A percentile compares a stretch with the other conserved stretches of the same genome.
Conservation (phyloP, 257 asterid species). For the Gardenia jasminoides region DNA sequence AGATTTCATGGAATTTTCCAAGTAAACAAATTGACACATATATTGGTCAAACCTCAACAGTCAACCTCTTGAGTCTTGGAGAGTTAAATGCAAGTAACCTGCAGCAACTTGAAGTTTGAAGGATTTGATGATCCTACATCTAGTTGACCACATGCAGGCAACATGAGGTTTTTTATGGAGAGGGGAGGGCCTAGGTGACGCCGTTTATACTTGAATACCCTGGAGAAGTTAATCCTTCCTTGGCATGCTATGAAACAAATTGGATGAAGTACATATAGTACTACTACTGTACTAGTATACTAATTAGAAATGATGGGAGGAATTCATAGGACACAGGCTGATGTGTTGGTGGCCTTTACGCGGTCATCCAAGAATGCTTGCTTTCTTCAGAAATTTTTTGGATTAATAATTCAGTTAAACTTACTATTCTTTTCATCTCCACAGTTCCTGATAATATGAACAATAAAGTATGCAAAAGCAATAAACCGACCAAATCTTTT, state of each 20-base stretch:
- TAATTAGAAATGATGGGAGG: background rate
- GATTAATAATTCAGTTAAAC: background rate
- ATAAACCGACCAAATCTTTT: background rate
- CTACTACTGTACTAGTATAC: no score
- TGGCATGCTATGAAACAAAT: background rate
- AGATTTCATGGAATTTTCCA: background rate
- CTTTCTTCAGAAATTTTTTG: background rate
- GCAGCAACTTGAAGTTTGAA: background rate
- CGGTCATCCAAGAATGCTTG: background rate
- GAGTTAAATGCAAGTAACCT: background rate
- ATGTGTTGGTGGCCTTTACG: background rate
- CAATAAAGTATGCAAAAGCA: background rate
- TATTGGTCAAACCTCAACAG: constrained; percentile 4
- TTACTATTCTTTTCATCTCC: background rate
- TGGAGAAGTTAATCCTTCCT: background rate
- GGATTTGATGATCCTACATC: background rate
- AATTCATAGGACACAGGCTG: background rate
- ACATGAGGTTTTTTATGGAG: constrained; percentile 8
- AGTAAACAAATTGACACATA: background rate
- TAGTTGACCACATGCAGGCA: constrained; percentile 7
- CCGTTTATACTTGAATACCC: background rate
- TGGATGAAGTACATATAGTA: background rate
- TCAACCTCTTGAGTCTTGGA: no score
- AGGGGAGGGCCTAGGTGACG: background rate
- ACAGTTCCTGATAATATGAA: background rate